These are phyloP conservation scores for Ophiostoma australiae DNA, from an alignment of 2,329 filamentous ascomycete genomes.

Conservation along the genomic window DNA sequence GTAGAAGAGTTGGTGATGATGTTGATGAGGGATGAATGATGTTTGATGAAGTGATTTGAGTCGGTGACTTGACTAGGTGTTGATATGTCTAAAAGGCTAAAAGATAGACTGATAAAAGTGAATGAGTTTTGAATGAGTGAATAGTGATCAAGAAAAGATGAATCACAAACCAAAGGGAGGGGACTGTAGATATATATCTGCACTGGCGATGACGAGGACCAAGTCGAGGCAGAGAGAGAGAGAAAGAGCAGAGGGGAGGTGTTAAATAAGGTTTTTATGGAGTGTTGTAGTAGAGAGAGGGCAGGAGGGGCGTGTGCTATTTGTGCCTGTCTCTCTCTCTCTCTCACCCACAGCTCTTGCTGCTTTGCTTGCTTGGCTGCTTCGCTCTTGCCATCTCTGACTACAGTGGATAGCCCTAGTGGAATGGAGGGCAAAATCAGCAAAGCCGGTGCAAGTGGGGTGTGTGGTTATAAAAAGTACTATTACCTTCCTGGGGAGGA, in stretches of 20 bases:
- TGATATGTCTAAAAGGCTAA: neutral
- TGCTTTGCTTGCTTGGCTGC: neutral
- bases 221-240: neutral
- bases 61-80: neutral
- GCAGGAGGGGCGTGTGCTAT: neutral
- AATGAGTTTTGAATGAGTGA: neutral
- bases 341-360: neutral
- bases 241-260: slow-evolving; percentile 15
- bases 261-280: slow-evolving; percentile 21
- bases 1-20: neutral
- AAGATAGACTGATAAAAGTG: neutral
- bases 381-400: neutral
- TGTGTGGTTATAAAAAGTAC: neutral
- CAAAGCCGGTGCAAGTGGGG: slow-evolving; percentile 2
- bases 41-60: neutral
- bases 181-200: slow-evolving; percentile 4
- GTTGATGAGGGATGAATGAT: neutral
- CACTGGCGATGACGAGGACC: neutral
- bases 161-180: neutral
- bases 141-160: neutral
- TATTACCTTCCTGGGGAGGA: neutral
- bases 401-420: neutral
- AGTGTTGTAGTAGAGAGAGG: slow-evolving; percentile 11
- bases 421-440: slow-evolving; percentile 9
- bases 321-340: neutral